Base-by-base conservation (phyloP, 306 rosid species). In the Acacia crassicarpa region DNA sequence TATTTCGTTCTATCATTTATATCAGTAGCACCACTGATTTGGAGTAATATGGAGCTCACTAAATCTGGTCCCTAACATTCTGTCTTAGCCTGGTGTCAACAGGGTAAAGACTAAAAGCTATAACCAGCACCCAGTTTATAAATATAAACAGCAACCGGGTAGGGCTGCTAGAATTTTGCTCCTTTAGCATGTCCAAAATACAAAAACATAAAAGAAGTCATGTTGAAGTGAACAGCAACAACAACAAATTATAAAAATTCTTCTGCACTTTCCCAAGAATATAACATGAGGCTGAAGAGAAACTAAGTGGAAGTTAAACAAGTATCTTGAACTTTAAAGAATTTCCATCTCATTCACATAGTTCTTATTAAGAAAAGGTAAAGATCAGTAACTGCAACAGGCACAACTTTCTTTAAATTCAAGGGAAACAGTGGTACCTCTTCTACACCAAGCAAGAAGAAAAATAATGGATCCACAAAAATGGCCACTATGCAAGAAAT, bases 401-500 rank as follows among this genome's bases (percentile, higher is more conserved):
- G 66, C 67, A 74, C 25, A 59, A 9, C 10, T 75, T 67, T 63
- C 33, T 49, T 35, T 13, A 66, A 78, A 59, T 75, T 53, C 69
- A 83, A 78, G 75, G 75, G 67, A 68, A 72, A 70, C 27, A 63
- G 63, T 10, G 32, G 74, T 87, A 94, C 97, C 93, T 83, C 0
- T 6, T 46, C 38, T 76, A 83, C 92, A 72, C 84, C 84, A 30
- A 91, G 88, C 86, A 89, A 44, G 81, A 90, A 89, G 90, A 92
- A 93, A 89, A 91, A 89, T 76, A 94, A 85, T 2, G 98, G 98
- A 80, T 94, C 97, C 53, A 94, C 86, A 79, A 92, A 94, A 79
- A 91, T 85, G 74, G 97, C 90, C 41, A 85, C 35, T 67, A 92
- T 54, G 91, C 97, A 90, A 82, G 87, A 81, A 66, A 90, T 90